These are phyloP conservation scores for Hymenochaete sp. DNA, from an alignment of 1,284 basidiomycete genomes.

Conservation along the genomic window DNA sequence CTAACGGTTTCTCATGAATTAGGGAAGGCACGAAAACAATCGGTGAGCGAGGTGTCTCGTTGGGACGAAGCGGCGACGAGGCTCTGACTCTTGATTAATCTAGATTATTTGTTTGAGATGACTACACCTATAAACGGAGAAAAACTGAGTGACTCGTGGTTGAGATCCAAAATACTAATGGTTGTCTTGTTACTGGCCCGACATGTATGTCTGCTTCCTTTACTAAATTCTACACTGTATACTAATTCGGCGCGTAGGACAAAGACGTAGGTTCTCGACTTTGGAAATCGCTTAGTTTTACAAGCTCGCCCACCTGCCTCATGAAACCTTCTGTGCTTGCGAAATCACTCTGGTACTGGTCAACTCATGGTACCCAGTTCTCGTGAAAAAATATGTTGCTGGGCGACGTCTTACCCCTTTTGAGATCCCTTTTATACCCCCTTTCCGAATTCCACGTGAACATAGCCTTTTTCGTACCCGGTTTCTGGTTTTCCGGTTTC, in stretches of 20 bases:
- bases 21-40: conserved; percentile 18
- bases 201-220: conserved; percentile 4
- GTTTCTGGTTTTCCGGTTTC: no score
- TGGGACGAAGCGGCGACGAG: not conserved
- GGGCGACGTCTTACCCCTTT: no score
- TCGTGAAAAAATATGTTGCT: no score
- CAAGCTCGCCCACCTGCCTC: conserved; percentile 8
- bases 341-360: conserved; percentile 10
- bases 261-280: not conserved
- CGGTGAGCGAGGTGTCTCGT: conserved; percentile 6
- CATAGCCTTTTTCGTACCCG: no score
- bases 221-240: no score
- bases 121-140: conserved; percentile 18
- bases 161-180: not conserved
- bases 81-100: not conserved
- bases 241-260: not conserved
- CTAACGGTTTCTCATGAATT: not conserved
- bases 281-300: not conserved
- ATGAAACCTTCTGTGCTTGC: conserved; percentile 6
- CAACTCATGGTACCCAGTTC: no score
- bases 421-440: no score
- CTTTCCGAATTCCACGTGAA: no score
- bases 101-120: conserved; percentile 17
- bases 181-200: conserved; percentile 4
- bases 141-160: conserved; percentile 9